Conservation (phyloP, 2,329 filamentous ascomycete species). For the Epichloe glyceriae region DNA sequence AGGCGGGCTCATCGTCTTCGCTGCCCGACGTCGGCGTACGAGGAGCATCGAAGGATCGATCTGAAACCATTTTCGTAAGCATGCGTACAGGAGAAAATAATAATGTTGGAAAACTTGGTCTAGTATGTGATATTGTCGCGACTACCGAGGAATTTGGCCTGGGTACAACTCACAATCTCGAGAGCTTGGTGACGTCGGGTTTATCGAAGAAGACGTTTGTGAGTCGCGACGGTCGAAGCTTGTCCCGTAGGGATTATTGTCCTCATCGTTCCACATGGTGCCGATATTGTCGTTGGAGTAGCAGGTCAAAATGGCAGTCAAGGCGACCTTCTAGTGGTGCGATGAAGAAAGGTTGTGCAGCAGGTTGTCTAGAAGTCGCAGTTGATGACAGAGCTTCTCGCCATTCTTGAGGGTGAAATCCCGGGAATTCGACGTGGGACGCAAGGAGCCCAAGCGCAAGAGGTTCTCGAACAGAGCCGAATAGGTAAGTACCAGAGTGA, state of each 20-base stretch:
- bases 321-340: background rate
- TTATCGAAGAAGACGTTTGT: conserved; percentile 52
- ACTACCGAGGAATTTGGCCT: background rate
- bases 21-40: conserved; percentile 61
- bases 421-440: background rate
- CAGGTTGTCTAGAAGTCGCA: conserved; percentile 7
- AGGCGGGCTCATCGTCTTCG: conserved; percentile 45
- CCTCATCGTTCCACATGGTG: conserved; percentile 93
- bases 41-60: conserved; percentile 44
- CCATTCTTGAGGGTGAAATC: conserved; percentile 9
- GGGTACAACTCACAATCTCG: conserved; percentile 40
- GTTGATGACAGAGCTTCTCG: conserved; percentile 9
- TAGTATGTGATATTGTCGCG: background rate
- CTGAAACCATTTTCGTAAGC: conserved; percentile 6
- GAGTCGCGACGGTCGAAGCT: conserved; percentile 84
- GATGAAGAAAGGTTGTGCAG: background rate
- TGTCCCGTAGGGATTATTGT: conserved; percentile 90
- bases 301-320: background rate
- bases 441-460: background rate
- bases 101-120: background rate
- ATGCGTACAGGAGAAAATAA: background rate
- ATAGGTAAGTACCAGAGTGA: background rate
- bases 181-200: conserved; percentile 48
- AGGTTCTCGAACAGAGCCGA: background rate
- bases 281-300: background rate